phyloP scores from a whole-genome alignment of 2,329 filamentous ascomycete genomes.

The Colletotrichum noveboracense region DNA sequence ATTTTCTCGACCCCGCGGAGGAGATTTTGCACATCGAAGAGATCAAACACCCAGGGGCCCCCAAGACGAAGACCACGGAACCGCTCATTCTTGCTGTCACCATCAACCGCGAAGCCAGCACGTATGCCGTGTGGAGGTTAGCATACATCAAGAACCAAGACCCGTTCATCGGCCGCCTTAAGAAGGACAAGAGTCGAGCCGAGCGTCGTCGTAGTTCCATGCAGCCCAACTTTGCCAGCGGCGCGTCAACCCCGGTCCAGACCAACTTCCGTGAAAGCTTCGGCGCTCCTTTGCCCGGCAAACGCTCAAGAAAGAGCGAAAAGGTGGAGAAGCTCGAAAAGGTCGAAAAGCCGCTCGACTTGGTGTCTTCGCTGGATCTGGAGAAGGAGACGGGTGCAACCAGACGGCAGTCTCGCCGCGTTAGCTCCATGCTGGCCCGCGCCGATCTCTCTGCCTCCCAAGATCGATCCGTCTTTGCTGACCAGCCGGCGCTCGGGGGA shows the following conservation, averaged over 20 bases:
- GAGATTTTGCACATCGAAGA: constrained; percentile 84
- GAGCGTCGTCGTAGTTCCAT: constrained; percentile 66
- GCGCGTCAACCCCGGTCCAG: constrained; percentile 77
- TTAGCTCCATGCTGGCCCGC: constrained; percentile 89
- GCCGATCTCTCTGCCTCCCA: constrained; percentile 87
- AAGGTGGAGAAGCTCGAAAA: constrained; percentile 41
- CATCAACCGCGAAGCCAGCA: constrained; percentile 75
- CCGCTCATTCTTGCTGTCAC: constrained; percentile 80
- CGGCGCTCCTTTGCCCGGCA: constrained; percentile 61
- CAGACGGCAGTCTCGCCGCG: constrained; percentile 71
- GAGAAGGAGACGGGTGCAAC: constrained; percentile 63
- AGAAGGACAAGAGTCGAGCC: constrained; percentile 50
- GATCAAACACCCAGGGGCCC: constrained; percentile 57
- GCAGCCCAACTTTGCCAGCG: constrained; percentile 73
- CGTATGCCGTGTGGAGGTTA: constrained; percentile 86
- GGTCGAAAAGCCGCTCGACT: constrained; percentile 57
- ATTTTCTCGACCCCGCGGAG: constrained; percentile 75
- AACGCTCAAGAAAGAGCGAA: constrained; percentile 57
- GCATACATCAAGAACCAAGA: constrained; percentile 76
- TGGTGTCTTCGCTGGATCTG: constrained; percentile 75
- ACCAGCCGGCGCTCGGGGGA: constrained; percentile 56
- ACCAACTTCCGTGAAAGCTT: constrained; percentile 79
- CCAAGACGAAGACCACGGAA: constrained; percentile 40
- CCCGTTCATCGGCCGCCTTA: constrained; percentile 51
- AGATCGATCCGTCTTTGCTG: constrained; percentile 80